Evolutionary conservation across 2,329 filamentous ascomycete species (phyloP), one percentile per base, ranked within the genome.

Genomic region (Helminthosporium solani): DNA sequence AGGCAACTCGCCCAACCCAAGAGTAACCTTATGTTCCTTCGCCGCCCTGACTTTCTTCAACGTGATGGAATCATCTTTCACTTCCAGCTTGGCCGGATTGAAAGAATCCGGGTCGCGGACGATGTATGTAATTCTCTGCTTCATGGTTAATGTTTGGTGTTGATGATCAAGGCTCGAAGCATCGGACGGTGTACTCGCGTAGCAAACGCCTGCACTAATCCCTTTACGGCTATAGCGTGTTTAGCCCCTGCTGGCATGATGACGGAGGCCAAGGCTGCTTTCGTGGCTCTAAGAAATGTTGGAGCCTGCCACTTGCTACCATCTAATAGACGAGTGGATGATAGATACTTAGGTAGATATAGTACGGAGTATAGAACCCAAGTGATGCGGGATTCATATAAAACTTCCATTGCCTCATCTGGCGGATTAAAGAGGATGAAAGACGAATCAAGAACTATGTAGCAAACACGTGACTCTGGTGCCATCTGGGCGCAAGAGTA

Each of bases 21-120:
- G 71, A 1, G 89, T 96, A 56, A 92, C 71, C 49, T 86, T 82
- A 65, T 94, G 88, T 70, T 97, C 88, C 54, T 88, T 85, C 12
- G 83, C 83, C 16, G 86, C 86, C 40, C 81, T 70, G 33, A 94
- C 67, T 2, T 78, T 79, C 1, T 75, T 75, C 42, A 95, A 71
- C 2, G 76, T 76, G 15, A 87, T 70, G 8, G 70, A 67, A 37
- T 76, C 72, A 34, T 75, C 72, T 35, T 74, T 73, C 34, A 95
- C 70, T 11, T 78, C 70, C 41, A 95, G 71, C 36, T 81, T 74
- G 2, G 80, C 72, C 0, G 87, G 85, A 42, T 87, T 81, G 51
- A 91, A 77, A 2, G 78, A 74, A 34, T 84, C 81, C n/a, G 79
- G 75, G 18, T 80, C 78, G 55, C 87, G 84, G 42, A 95, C 75